Evolutionary conservation across 495 filamentous ascomycete genomes (phyloP).

Genomic region (Penicillium pancosmium): DNA sequence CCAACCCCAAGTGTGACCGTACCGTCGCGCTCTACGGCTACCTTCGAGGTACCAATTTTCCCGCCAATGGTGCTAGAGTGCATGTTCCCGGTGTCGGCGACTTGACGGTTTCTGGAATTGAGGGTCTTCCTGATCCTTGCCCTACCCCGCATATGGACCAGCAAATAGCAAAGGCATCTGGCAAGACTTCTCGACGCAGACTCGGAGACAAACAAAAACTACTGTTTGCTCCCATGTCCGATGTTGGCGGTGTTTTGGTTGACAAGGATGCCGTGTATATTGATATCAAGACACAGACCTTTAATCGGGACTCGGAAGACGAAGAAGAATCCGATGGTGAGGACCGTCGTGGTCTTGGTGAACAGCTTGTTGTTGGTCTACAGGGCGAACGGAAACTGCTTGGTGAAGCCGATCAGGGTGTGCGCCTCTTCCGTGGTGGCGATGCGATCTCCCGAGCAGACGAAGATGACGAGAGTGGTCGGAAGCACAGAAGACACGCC

Average conservation of each 20-base stretch:
- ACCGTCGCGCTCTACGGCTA: slow-evolving; percentile 93
- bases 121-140: slow-evolving; percentile 89
- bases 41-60: slow-evolving; percentile 92
- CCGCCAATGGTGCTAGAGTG: slow-evolving; percentile 80
- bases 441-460: slow-evolving; percentile 63
- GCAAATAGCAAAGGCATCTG: slow-evolving; percentile 75
- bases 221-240: slow-evolving; percentile 95
- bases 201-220: slow-evolving; percentile 95
- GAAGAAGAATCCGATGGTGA: slow-evolving; percentile 48
- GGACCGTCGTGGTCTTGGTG: slow-evolving; percentile 83
- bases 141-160: slow-evolving; percentile 91
- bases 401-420: slow-evolving; percentile 77
- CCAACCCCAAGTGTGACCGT: slow-evolving; percentile 84
- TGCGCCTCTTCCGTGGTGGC: slow-evolving; percentile 81
- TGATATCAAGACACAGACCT: slow-evolving; percentile 73
- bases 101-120: slow-evolving; percentile 78
- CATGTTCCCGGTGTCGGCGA: slow-evolving; percentile 97
- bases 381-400: slow-evolving; percentile 81
- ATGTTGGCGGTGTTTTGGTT: slow-evolving; percentile 87
- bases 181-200: slow-evolving; percentile 73
- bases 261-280: slow-evolving; percentile 83
- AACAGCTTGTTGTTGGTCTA: slow-evolving; percentile 87
- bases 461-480: slow-evolving; percentile 64
- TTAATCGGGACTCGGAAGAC: slow-evolving; percentile 65
- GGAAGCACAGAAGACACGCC: slow-evolving; percentile 69